Base-by-base conservation (phyloP, 2,329 filamentous ascomycete species). In the Exophiala phaeomuriformis region DNA sequence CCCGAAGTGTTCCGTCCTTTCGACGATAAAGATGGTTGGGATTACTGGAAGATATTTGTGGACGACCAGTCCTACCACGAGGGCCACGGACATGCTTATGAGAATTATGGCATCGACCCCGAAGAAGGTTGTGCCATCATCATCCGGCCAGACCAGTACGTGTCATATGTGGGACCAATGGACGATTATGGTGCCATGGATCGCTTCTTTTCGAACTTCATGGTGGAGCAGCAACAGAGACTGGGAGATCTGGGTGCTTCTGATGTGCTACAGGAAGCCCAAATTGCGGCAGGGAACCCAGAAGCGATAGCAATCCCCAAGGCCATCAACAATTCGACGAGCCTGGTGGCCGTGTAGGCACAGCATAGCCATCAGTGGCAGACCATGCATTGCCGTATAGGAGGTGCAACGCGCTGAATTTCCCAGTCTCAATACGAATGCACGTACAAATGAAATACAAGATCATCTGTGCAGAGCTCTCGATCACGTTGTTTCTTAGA, bases 121-220 rank as follows among this genome's bases (percentile, higher is more conserved):
- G 69, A 76, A 49, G 67, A 68, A 19, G 84, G 84, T 0, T 81
- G 79, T 56, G 68, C 82, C 3, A 76, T 85, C 0, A 69, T 83
- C 1, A 70, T 83, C 1, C 68, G 85, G 46, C 85, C 85, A 2
- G 85, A 88, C 70, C 82, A 85, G 64, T 83, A 88, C 66, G 77
- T 87, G 32, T 54, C 58, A 4, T 67, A 48, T 29, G 49, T 63
- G 5, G 60, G 61, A 4, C 31, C 37, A 5, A 37, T 62, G 46
- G 60, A 63, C 28, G 61, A 57, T 30, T 57, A 54, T 39, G 58
- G 57, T 6, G 46, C 39, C 30, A 55, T 63, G 49, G 53, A 63
- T 19, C 50, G 39, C 37, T 63, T 61, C 56, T 61, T 63, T 29
- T 45, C 40, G 29, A 41, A 35, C 2, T 53, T 53, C n/a, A 53